Percentiles rank a stretch among this genome's conserved stretches.
These are phyloP conservation scores for Mycena galopus DNA, from an alignment of 768 basidiomycete species.

Conservation along the genomic window DNA sequence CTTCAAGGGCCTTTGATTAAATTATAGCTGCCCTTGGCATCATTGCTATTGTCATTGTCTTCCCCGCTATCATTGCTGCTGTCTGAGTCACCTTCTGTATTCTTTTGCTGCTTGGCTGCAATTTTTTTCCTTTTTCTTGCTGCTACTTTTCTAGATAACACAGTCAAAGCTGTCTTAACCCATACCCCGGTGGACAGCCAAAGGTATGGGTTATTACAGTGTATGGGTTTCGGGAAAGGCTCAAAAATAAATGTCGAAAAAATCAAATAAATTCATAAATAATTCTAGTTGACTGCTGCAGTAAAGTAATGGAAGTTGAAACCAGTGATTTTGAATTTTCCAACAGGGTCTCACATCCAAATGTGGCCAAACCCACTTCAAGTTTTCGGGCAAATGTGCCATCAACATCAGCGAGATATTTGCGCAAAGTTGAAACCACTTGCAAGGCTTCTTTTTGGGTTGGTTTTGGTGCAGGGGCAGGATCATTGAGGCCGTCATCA, in stretches of 20 bases:
- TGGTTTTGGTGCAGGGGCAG: not conserved
- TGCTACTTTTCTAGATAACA: too few relatives aligned
- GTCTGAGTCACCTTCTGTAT: too few relatives aligned
- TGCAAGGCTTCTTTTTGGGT: not conserved
- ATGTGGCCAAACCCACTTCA: not conserved
- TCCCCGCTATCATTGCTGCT: too few relatives aligned
- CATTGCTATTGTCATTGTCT: too few relatives aligned
- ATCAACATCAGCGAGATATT: not conserved
- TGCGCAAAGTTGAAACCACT: not conserved
- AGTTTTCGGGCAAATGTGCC: not conserved
- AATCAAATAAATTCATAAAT: not conserved
- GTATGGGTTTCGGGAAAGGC: not conserved
- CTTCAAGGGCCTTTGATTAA: too few relatives aligned
- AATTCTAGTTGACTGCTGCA: not conserved
- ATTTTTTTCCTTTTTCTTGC: too few relatives aligned
- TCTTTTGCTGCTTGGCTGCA: too few relatives aligned
- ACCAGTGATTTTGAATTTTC: not conserved
- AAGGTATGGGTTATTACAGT: too few relatives aligned
- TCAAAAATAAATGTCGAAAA: not conserved
- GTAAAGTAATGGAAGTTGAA: not conserved
- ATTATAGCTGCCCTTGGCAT: too few relatives aligned
- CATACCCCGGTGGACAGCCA: too few relatives aligned
- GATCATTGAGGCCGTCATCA: not conserved
- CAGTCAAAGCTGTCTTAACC: too few relatives aligned
- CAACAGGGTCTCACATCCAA: not conserved